These are phyloP conservation scores for Auricularia sp. DNA, from an alignment of 768 basidiomycete genomes.

Conservation along the genomic window DNA sequence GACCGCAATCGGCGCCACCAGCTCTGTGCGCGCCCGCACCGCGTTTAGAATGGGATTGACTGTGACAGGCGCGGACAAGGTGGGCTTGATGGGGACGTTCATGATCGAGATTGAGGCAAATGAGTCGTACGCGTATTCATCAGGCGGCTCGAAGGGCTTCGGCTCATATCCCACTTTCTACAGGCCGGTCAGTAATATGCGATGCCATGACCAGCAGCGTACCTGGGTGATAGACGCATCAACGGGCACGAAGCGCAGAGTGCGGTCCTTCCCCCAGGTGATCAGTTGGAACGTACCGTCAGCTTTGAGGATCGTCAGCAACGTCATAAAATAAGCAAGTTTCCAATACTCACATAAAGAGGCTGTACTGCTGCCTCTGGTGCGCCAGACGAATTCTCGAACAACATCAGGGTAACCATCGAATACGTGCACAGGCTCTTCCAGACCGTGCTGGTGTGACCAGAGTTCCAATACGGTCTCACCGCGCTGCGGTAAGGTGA, in stretches of 20 bases:
- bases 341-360: conserved; percentile 21
- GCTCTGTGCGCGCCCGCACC: not conserved
- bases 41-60: not conserved
- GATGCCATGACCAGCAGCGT: conserved; percentile 39
- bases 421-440: conserved; percentile 58
- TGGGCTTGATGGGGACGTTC: not conserved
- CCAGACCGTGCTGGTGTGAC: conserved; percentile 29
- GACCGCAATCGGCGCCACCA: not conserved
- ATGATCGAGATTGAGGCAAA: not conserved
- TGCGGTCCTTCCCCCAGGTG: conserved; percentile 85
- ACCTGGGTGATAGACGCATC: conserved; percentile 62
- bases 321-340: conserved; percentile 37
- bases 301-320: conserved; percentile 21
- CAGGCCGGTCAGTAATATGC: conserved; percentile 32
- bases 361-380: conserved; percentile 21
- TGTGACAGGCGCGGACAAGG: not conserved
- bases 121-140: not conserved
- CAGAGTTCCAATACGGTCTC: conserved; percentile 82
- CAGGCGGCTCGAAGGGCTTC: conserved; percentile 16
- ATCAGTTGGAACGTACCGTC: conserved; percentile 52
- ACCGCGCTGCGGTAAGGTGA: conserved; percentile 83
- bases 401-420: conserved; percentile 90
- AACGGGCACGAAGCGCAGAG: conserved; percentile 85
- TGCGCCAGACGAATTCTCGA: conserved; percentile 96
- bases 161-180: conserved; percentile 56